These are phyloP conservation scores for Penicillium glabrum DNA, from an alignment of 2,329 filamentous ascomycete genomes.

Conservation along the genomic window DNA sequence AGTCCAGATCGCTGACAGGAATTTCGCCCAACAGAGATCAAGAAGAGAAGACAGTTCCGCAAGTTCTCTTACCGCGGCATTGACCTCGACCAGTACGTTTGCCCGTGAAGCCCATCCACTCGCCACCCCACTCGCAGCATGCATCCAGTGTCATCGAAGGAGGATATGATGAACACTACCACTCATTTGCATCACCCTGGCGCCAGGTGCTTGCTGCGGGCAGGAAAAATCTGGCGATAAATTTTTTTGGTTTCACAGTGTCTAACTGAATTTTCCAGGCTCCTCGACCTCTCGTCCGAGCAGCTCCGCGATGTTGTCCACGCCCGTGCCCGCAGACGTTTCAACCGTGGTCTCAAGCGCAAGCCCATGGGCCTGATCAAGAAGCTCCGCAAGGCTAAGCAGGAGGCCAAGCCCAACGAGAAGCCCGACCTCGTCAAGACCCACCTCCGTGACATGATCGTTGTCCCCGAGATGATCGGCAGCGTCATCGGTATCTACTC, in stretches of 20 bases:
- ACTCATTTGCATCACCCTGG: background rate
- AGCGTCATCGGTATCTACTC: constrained; percentile 99
- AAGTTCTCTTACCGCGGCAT: constrained; percentile 99
- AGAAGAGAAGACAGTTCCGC: constrained; percentile 99
- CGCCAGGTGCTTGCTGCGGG: background rate
- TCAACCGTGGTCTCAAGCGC: constrained; percentile 99
- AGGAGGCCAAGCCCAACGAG: constrained; percentile 99
- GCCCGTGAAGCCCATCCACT: constrained; percentile 11
- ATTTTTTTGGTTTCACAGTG: background rate
- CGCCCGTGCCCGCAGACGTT: constrained; percentile 95
- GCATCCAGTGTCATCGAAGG: constrained; percentile 7
- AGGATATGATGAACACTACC: background rate
- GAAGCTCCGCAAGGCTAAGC: constrained; percentile 99
- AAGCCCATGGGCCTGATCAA: constrained; percentile 99
- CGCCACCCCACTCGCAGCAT: constrained; percentile 9
- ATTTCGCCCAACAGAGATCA: constrained; percentile 69
- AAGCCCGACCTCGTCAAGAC: constrained; percentile 99
- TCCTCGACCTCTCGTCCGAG: constrained; percentile 97
- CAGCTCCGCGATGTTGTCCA: constrained; percentile 99
- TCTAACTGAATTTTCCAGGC: constrained; percentile 58
- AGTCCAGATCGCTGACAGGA: constrained; percentile 31
- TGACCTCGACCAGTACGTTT: constrained; percentile 95
- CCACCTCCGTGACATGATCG: constrained; percentile 99
- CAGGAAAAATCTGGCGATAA: background rate
- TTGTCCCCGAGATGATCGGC: constrained; percentile 99